Conservation (phyloP, 2,329 filamentous ascomycete genomes). For the Colletotrichum lindemuthianum region DNA sequence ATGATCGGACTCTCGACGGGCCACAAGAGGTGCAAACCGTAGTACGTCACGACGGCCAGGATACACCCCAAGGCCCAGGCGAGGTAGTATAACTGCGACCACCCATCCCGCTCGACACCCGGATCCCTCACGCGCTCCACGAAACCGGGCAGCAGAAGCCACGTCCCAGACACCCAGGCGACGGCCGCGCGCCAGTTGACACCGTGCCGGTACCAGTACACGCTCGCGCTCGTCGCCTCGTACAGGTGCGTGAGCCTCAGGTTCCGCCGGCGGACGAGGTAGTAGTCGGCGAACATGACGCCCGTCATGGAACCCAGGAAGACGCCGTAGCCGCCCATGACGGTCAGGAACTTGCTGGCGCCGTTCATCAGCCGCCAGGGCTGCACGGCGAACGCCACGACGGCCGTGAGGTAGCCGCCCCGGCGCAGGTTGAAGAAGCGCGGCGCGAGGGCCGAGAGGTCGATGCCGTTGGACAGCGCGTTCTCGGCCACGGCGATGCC, state of each 20-base stretch:
- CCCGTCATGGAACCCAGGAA: slow-evolving; percentile 50
- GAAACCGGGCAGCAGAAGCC: slow-evolving; percentile 40
- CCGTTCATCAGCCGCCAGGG: slow-evolving; percentile 39
- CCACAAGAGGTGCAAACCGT: slow-evolving; percentile 34
- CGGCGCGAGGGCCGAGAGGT: slow-evolving; percentile 44
- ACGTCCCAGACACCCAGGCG: slow-evolving; percentile 38
- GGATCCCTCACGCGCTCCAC: slow-evolving; percentile 38
- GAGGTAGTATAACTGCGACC: slow-evolving; percentile 43
- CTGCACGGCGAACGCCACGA: slow-evolving; percentile 39
- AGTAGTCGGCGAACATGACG: slow-evolving; percentile 49
- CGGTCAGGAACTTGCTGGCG: slow-evolving; percentile 42
- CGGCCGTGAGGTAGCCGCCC: slow-evolving; percentile 36
- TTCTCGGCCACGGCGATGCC: slow-evolving; percentile 38
- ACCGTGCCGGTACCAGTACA: slow-evolving; percentile 41
- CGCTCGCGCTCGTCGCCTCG: slow-evolving; percentile 28
- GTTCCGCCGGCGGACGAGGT: slow-evolving; percentile 45
- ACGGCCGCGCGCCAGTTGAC: slow-evolving; percentile 38
- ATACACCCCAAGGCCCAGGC: slow-evolving; percentile 40
- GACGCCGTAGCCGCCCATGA: slow-evolving; percentile 44
- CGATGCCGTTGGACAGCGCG: slow-evolving; percentile 39
- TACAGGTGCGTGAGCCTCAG: slow-evolving; percentile 51
- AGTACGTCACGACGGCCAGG: slow-evolving; percentile 37
- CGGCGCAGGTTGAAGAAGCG: slow-evolving; percentile 36
- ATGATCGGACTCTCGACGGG: slow-evolving; percentile 37
- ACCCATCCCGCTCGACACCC: slow-evolving; percentile 34